These are phyloP conservation scores for Cryptococcus amylolentus DNA, from an alignment of 1,284 basidiomycete genomes.

Conservation along the genomic window DNA sequence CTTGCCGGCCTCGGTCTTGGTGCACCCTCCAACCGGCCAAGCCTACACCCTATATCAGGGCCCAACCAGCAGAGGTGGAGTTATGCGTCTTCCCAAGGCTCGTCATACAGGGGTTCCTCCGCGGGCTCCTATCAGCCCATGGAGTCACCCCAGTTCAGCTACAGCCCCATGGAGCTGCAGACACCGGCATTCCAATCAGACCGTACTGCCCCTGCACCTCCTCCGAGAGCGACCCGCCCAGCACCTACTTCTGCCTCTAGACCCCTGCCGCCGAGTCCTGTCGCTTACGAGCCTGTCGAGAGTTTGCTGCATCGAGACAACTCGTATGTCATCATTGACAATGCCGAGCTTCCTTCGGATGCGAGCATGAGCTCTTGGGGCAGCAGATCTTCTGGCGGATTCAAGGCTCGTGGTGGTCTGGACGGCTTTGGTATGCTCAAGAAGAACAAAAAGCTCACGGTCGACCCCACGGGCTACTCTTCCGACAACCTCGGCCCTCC, in stretches of 20 bases:
- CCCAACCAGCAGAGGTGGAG: slow-evolving; percentile 30
- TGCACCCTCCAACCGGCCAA: slow-evolving; percentile 27
- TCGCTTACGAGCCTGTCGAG: slow-evolving; percentile 18
- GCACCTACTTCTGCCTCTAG: slow-evolving; percentile 11
- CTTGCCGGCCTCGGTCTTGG: slow-evolving; percentile 39
- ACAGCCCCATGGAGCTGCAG: slow-evolving; percentile 10
- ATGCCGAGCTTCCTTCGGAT: slow-evolving; percentile 26
- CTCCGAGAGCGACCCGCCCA: slow-evolving; percentile 16
- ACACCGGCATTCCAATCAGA: slow-evolving; percentile 20
- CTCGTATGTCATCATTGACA: slow-evolving; percentile 45
- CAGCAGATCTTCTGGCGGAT: slow-evolving; percentile 27
- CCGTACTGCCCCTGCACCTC: slow-evolving; percentile 25
- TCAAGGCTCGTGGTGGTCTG: slow-evolving; percentile 26
- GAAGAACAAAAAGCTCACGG: slow-evolving; percentile 35
- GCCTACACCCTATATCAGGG: slow-evolving; percentile 23
- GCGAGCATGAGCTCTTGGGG: slow-evolving; percentile 25
- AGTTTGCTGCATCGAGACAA: slow-evolving; percentile 38
- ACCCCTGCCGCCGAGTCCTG: slow-evolving; percentile 2
- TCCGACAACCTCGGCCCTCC: slow-evolving; percentile 21
- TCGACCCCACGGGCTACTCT: slow-evolving; percentile 33
- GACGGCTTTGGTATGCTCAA: slow-evolving; percentile 47
- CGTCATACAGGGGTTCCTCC: slow-evolving; percentile 24
- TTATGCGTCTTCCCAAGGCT: slow-evolving; percentile 33
- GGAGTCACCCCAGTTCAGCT: slow-evolving; percentile 19
- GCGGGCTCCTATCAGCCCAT: slow-evolving; percentile 18